Evolutionary conservation across 2,329 filamentous ascomycete species (phyloP), one percentile per base, ranked within the genome.

Genomic region (Colletotrichum higginsianum): DNA sequence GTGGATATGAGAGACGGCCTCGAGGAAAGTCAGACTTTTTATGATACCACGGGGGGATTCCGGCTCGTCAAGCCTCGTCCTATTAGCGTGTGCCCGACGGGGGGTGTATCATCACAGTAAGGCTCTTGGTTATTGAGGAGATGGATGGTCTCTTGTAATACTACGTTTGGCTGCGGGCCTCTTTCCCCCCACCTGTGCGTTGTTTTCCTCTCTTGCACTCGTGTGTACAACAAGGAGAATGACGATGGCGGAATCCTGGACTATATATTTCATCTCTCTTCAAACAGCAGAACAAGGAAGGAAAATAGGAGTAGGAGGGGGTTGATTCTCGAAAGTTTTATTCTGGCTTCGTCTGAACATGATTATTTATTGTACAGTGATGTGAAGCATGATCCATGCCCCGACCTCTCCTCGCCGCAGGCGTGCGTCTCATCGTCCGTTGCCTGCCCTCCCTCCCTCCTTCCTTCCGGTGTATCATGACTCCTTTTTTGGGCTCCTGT

Each of bases 281-380:
- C 35, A 3, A 44, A 30, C 55, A 58, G 58, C 46, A 61, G 35
- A 52, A 35, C 21, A 52, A 35, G 26, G 35, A 26, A 62, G 35
- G 26, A 23, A n/a, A 56, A 23, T 38, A 11, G 49, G 46, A 11
- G 5, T 1, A 15, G 11, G 13, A 16, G 15, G 46, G 57, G 21
- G 52, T 50, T 52, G 44, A 47, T 46, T 62, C 57, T 47, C 50
- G 52, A 61, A 61, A 67, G 38, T 12, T 13, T 71, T 49, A 53
- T 69, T 64, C 46, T 63, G 69, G 65, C 58, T 72, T 68, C 69
- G 53, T 72, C 66, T 64, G 58, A 68, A 71, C 66, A 72, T 72
- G 58, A 69, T 69, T 69, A 60, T 47, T 21, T 68, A 60, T 56
- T 63, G 65, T 71, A 71, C 68, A 71, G 21, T 72, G 58, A 63